A percentile compares a stretch with the other conserved stretches of the same genome.
These are phyloP conservation scores for Amesomyces nigricolor DNA, from an alignment of 2,329 filamentous ascomycete genomes.

Conservation along the genomic window DNA sequence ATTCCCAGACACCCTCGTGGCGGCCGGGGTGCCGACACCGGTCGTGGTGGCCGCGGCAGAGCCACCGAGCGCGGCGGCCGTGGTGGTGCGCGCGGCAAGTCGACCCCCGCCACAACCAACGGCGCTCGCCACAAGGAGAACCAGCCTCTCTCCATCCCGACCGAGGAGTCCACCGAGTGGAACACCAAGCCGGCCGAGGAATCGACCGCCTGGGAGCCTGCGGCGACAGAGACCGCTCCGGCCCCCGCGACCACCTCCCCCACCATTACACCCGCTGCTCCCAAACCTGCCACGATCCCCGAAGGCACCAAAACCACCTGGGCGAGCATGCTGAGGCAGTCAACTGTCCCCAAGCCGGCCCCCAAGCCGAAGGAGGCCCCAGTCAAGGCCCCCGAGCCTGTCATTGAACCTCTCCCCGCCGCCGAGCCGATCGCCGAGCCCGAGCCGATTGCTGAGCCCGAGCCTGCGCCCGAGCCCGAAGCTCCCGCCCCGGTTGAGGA, in stretches of 20 bases:
- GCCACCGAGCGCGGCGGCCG: slow-evolving; percentile 33
- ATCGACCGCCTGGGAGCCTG: slow-evolving; percentile 40
- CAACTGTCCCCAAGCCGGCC: slow-evolving; percentile 52
- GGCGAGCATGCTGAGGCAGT: slow-evolving; percentile 68
- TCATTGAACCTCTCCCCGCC: slow-evolving; percentile 40
- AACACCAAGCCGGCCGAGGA: slow-evolving; percentile 41
- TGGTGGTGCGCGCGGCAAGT: slow-evolving; percentile 57
- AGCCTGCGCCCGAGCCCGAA: slow-evolving; percentile 38
- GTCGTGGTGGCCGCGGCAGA: slow-evolving; percentile 52
- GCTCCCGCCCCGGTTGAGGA: slow-evolving; percentile 35
- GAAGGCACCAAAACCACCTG: slow-evolving; percentile 51
- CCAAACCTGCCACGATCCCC: slow-evolving; percentile 30
- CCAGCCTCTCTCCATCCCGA: slow-evolving; percentile 57
- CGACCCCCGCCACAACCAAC: slow-evolving; percentile 54
- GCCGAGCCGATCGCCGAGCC: slow-evolving; percentile 35
- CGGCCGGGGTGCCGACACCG: slow-evolving; percentile 57
- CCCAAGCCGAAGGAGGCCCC: slow-evolving; percentile 50
- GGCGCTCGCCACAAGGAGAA: slow-evolving; percentile 54
- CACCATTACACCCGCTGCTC: slow-evolving; percentile 27
- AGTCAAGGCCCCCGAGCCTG: slow-evolving; percentile 40
- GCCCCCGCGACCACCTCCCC: slow-evolving; percentile 32
- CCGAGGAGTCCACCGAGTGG: slow-evolving; percentile 64
- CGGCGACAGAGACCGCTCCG: slow-evolving; percentile 32
- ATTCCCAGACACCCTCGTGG: slow-evolving; percentile 49
- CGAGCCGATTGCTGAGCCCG: slow-evolving; percentile 32